Base-by-base conservation (phyloP, 768 basidiomycete genomes). In the Ramaria sp. region DNA sequence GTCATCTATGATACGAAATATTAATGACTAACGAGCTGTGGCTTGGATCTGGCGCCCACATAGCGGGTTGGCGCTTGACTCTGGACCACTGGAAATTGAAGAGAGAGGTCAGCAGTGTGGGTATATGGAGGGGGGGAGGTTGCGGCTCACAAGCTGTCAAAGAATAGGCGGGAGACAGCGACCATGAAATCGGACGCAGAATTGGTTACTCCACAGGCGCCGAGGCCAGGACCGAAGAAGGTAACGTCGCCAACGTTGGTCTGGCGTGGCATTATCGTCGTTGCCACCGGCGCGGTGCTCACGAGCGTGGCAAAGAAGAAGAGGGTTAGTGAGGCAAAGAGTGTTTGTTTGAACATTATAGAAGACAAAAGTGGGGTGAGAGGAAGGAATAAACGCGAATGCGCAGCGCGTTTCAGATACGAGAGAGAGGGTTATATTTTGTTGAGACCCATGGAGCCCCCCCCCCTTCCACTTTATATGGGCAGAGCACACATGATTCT, bases 131-230 rank as follows among this genome's bases (percentile, higher is more conserved):
- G 20, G 42, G 42, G 24, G 9, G 37, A n/a, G 7, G 15, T 18
- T 9, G 63, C 5, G 16, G 30, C 81, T 57, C 65, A 83, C 80
- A 81, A 81, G 71, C 69, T 84, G 20, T 7, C 59, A 62, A 85
- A 83, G 24, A 50, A 37, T 50, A 34, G 32, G 28, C 6, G n/a
- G 12, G 56, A 57, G 13, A 57, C 50, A 5, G 56, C 56, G 16
- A 55, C 56, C 34, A 57, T 28, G 22, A 52, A 30, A 22, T 57
- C 56, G 15, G 25, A n/a, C 8, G 56, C 37, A 16, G 27, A 25
- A 24, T 57, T 57, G 56, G 36, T 57, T 3, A 18, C 28, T 8
- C 56, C 56, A 24, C 56, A 57, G 6, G 56, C 56, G 13, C 56
- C 56, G 13, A 57, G 41, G 6, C 52, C 56, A 8, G 56, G 56